Base-by-base conservation (phyloP, 495 filamentous ascomycete genomes). In the Hamigera avellanea region DNA sequence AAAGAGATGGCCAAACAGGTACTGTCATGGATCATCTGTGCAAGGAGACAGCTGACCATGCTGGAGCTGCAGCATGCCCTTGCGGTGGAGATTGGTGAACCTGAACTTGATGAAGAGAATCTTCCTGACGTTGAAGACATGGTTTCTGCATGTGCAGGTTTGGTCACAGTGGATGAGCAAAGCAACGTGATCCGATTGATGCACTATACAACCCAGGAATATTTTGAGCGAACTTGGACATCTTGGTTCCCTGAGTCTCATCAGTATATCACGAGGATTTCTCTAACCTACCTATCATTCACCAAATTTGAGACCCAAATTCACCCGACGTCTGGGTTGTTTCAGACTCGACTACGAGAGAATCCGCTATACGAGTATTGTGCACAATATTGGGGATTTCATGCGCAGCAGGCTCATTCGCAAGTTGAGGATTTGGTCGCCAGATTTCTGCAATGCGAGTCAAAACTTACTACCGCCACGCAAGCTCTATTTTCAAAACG, bases 131-230 rank as follows among this genome's bases (percentile, higher is more conserved):
- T 66, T 12, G 50, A 66, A 23, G 31, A 61, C 8, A 37, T 75
- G 12, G 32, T 64, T 0, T 70, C 68, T 1, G 50, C 62, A 0
- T 76, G 72, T 46, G 61, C 56, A 9, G 73, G 74, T 0, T 41
- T 81, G n/a, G 59, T 76, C 1, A 64, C 52, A 0, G 27, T 73
- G 13, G 66, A 78, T 35, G 15, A 63, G 18, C 44, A 62, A 16
- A 69, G 55, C 37, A 14, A 41, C 8, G 46, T 65, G 16, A 48
- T 75, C 36, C 61, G 58, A 9, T 48, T 78, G 15, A 63, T 69
- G 16, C 73, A 77, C 48, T 70, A 70, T 35, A 77, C 73, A 2
- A 60, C 69, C 0, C 57, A 77, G 30, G 62, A 75, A 33, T 77
- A 71, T 44, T 49, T 61, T 18, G 36, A 53, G 14, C 31, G 36